A percentile compares a stretch with the other conserved stretches of the same genome.
These are phyloP conservation scores for Microbotryomycetes sp. DNA, from an alignment of 1,284 basidiomycete species.

Conservation along the genomic window DNA sequence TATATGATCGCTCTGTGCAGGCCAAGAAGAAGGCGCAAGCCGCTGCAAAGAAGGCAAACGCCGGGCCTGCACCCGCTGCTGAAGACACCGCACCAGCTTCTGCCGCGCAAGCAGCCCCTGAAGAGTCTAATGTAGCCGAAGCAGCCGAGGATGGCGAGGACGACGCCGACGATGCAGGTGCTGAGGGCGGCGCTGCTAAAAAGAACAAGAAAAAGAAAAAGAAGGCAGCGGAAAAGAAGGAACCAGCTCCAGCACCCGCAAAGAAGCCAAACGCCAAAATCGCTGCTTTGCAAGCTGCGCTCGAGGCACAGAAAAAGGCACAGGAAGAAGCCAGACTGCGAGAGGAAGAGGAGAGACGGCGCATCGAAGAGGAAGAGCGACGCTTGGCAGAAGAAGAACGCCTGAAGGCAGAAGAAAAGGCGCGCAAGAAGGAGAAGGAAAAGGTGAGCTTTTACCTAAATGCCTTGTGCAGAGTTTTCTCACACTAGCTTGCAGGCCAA, in stretches of 20 bases:
- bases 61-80: constrained; percentile 31
- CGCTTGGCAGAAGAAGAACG: constrained; percentile 34
- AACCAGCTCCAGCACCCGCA: constrained; percentile 6
- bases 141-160: constrained; percentile 50
- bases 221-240: constrained; percentile 40
- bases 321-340: constrained; percentile 66
- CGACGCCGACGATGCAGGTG: constrained; percentile 54
- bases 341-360: constrained; percentile 66
- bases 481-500: constrained; percentile 55
- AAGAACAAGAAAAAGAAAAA: constrained; percentile 41
- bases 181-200: constrained; percentile 32
- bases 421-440: constrained; percentile 79
- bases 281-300: constrained; percentile 54
- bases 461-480: background rate
- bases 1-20: constrained; percentile 44
- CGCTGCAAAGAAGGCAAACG: constrained; percentile 66
- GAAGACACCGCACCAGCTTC: constrained; percentile 31
- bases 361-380: constrained; percentile 64
- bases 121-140: constrained; percentile 36
- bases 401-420: constrained; percentile 71
- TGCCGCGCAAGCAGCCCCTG: constrained; percentile 29
- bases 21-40: constrained; percentile 93
- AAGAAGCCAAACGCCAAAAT: constrained; percentile 32
- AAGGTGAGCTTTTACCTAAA: constrained; percentile 51
- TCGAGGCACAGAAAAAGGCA: constrained; percentile 77